Evolutionary conservation across 164 flowering plant genomes (phyloP).

Genomic region (Platanus orientalis): DNA sequence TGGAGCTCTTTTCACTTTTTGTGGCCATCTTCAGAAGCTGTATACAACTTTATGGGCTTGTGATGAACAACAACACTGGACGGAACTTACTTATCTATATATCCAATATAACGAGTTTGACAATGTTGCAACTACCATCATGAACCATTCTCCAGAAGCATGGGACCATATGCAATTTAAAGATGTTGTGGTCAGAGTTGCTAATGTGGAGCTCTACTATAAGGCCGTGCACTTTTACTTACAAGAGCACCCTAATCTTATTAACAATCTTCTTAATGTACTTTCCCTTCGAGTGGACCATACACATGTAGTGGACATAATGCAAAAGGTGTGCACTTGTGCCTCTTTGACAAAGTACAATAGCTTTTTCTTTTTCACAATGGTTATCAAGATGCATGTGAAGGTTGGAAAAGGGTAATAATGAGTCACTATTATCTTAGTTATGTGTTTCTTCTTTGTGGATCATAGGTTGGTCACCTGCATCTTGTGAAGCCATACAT

Average conservation of each 20-base stretch:
- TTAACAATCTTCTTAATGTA: constrained; percentile 78
- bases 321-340: constrained; percentile 65
- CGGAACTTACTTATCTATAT: constrained; percentile 68
- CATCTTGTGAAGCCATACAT: too few species aligned
- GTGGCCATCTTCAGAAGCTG: too few species aligned
- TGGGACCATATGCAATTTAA: too few species aligned
- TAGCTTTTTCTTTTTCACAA: neutral
- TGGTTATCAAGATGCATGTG: neutral
- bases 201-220: constrained; percentile 75
- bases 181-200: too few species aligned
- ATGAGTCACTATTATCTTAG: neutral
- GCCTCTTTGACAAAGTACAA: too few species aligned
- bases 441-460: constrained; percentile 7
- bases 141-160: too few species aligned
- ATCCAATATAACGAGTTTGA: too few species aligned
- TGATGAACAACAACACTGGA: constrained; percentile 91
- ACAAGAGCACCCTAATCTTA: constrained; percentile 78
- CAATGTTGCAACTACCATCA: too few species aligned
- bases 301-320: too few species aligned
- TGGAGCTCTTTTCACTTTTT: too few species aligned
- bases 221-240: constrained; percentile 81
- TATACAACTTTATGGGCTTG: constrained; percentile 85
- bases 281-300: constrained; percentile 75
- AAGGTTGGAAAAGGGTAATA: neutral
- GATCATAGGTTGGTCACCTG: constrained; percentile 82